Evolutionary conservation across 139 green algal species (phyloP).

Genomic region (Auxenochlorella pyrenoidosa): DNA sequence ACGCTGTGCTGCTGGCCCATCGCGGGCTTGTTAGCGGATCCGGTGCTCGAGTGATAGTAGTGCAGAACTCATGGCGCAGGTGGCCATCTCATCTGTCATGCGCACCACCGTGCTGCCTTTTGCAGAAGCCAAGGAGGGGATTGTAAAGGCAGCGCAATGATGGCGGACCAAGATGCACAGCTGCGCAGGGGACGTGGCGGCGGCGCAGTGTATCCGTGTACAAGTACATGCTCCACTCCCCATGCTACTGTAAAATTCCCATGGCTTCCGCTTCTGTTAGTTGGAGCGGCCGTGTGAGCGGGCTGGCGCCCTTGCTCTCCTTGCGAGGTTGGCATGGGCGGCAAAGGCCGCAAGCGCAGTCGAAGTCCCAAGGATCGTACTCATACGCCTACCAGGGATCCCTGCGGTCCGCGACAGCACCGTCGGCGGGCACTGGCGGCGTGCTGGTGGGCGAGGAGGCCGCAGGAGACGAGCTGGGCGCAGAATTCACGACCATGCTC

Average conservation of each 20-base stretch:
- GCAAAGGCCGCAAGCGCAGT: neutral
- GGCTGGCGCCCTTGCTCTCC: neutral
- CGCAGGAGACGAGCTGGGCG: neutral
- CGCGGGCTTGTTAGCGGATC: no score
- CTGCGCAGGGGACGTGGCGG: no score
- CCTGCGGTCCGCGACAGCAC: no score
- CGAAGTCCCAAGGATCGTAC: no score
- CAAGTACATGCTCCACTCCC: no score
- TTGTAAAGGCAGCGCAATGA: slow-evolving; percentile 64
- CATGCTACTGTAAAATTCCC: neutral
- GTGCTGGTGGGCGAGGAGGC: neutral
- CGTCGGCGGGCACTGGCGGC: neutral
- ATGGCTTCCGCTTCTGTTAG: neutral
- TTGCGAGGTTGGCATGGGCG: neutral
- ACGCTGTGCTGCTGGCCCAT: neutral
- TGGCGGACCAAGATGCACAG: neutral
- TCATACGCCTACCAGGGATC: no score
- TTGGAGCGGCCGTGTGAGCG: neutral
- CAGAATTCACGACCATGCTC: slow-evolving; percentile 44
- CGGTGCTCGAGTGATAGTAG: no score
- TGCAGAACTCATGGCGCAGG: neutral
- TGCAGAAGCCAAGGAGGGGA: slow-evolving; percentile 69
- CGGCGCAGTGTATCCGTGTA: no score
- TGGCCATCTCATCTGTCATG: neutral
- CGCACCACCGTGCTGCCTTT: neutral